These are phyloP conservation scores for Fusarium compactum DNA, from an alignment of 2,329 filamentous ascomycete genomes.

Conservation along the genomic window DNA sequence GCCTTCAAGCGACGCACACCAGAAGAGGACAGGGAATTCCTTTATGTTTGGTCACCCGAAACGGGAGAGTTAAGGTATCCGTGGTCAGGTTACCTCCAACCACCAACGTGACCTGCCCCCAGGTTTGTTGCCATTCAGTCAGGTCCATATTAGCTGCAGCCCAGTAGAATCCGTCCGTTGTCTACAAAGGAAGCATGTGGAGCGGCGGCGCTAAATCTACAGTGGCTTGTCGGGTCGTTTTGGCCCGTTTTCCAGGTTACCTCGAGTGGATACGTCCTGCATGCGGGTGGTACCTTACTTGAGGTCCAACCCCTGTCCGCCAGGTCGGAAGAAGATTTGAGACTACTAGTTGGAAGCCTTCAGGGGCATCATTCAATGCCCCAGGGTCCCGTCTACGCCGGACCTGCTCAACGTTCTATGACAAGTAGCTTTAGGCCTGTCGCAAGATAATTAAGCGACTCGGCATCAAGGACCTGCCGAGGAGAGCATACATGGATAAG, in stretches of 20 bases:
- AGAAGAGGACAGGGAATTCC: slow-evolving; percentile 37
- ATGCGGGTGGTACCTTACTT: slow-evolving; percentile 38
- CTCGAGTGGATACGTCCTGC: slow-evolving; percentile 32
- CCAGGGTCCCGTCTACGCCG: not conserved
- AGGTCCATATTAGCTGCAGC: slow-evolving; percentile 16
- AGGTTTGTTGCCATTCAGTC: slow-evolving; percentile 28
- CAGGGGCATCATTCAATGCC: slow-evolving; percentile 27
- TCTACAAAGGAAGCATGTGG: slow-evolving; percentile 38
- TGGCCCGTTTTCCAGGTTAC: slow-evolving; percentile 35
- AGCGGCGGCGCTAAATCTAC: slow-evolving; percentile 39
- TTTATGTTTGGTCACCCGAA: slow-evolving; percentile 44
- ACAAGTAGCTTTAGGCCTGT: slow-evolving; percentile 9
- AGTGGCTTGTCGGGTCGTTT: slow-evolving; percentile 32
- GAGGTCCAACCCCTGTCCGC: slow-evolving; percentile 23
- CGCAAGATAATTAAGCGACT: slow-evolving; percentile 24
- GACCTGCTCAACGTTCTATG: slow-evolving; percentile 13
- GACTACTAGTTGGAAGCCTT: slow-evolving; percentile 7
- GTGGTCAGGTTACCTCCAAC: slow-evolving; percentile 39
- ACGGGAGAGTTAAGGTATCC: slow-evolving; percentile 25
- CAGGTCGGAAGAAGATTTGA: slow-evolving; percentile 22
- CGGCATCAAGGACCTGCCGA: not conserved
- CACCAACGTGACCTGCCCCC: slow-evolving; percentile 43
- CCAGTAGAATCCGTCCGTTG: slow-evolving; percentile 14
- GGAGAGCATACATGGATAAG: slow-evolving; percentile 16
- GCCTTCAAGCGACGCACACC: slow-evolving; percentile 17